These are phyloP conservation scores for Naematelia encephala DNA, from an alignment of 768 basidiomycete genomes.

Conservation along the genomic window DNA sequence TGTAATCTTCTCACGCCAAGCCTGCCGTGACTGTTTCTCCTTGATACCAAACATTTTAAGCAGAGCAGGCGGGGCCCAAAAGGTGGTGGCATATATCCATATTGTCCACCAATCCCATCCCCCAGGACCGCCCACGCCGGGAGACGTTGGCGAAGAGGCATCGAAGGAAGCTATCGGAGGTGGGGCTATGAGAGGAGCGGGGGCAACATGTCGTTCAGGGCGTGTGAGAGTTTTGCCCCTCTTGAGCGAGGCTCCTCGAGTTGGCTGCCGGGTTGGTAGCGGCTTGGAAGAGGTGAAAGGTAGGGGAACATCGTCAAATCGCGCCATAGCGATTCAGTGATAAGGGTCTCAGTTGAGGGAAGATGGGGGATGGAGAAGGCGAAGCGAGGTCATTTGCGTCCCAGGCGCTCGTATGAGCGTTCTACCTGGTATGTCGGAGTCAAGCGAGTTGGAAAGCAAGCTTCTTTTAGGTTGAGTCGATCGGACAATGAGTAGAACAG, in stretches of 20 bases:
- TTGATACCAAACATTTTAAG: slow-evolving; percentile 72
- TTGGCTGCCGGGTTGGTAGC: slow-evolving; percentile 28
- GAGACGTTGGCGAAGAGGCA: slow-evolving; percentile 15
- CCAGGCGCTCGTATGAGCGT: neutral
- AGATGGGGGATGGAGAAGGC: neutral
- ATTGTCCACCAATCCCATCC: slow-evolving; percentile 66
- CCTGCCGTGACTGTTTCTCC: slow-evolving; percentile 73
- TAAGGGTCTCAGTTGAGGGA: neutral
- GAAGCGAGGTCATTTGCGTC: neutral
- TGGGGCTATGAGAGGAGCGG: slow-evolving; percentile 89
- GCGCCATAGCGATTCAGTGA: neutral
- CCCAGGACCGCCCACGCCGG: slow-evolving; percentile 7
- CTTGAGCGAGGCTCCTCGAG: slow-evolving; percentile 26
- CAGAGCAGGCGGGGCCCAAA: slow-evolving; percentile 81
- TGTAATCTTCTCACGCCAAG: slow-evolving; percentile 96
- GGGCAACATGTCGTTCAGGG: slow-evolving; percentile 90
- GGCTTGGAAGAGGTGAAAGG: slow-evolving; percentile 37
- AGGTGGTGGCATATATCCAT: slow-evolving; percentile 74
- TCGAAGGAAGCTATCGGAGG: slow-evolving; percentile 53
- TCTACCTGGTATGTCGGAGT: neutral
- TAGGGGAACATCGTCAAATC: slow-evolving; percentile 36
- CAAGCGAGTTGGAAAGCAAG: neutral
- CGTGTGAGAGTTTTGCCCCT: slow-evolving; percentile 94
- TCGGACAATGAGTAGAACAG: no score
- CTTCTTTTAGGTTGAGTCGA: no score